Conservation (phyloP, 163 green algal species). For the Volvox carteri region DNA sequence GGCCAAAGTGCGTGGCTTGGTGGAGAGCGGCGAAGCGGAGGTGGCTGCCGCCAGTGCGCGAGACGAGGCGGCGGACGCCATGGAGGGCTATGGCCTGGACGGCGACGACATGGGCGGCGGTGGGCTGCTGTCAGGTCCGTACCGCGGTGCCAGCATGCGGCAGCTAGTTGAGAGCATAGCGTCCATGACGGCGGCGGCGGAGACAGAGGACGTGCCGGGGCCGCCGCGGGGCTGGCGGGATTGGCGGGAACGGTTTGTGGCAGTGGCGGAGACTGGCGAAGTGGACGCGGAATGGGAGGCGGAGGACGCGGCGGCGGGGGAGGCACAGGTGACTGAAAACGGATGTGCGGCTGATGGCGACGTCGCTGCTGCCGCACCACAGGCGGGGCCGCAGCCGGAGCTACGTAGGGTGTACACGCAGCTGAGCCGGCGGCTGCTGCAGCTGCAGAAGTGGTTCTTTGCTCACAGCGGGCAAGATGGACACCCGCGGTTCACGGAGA, state of each 20-base stretch:
- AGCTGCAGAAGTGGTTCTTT: slow-evolving; percentile 51
- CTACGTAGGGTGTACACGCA: slow-evolving; percentile 19
- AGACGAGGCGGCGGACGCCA: slow-evolving; percentile 30
- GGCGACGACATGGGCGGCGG: not conserved
- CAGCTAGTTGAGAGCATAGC: slow-evolving; percentile 24
- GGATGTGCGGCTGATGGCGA: too few species aligned
- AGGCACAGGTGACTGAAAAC: too few species aligned
- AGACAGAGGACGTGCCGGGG: slow-evolving; percentile 32
- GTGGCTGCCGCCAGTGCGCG: slow-evolving; percentile 9
- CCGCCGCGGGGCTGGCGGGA: slow-evolving; percentile 27
- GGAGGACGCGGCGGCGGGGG: slow-evolving; percentile 14
- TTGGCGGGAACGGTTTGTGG: slow-evolving; percentile 40
- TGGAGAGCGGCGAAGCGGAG: slow-evolving; percentile 5
- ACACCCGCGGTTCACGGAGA: slow-evolving; percentile 49
- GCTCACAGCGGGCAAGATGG: slow-evolving; percentile 42
- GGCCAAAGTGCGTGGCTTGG: slow-evolving; percentile 11
- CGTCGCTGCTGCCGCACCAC: too few species aligned
- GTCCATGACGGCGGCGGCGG: slow-evolving; percentile 23
- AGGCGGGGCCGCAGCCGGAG: not conserved
- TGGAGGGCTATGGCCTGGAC: slow-evolving; percentile 28
- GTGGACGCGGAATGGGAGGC: slow-evolving; percentile 12
- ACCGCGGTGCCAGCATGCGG: slow-evolving; percentile 22
- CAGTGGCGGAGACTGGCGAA: slow-evolving; percentile 4
- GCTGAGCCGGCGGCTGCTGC: slow-evolving; percentile 39
- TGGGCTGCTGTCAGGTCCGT: slow-evolving; percentile 12